These are phyloP conservation scores for Phallus indusiatus DNA, from an alignment of 768 basidiomycete genomes.

Conservation along the genomic window DNA sequence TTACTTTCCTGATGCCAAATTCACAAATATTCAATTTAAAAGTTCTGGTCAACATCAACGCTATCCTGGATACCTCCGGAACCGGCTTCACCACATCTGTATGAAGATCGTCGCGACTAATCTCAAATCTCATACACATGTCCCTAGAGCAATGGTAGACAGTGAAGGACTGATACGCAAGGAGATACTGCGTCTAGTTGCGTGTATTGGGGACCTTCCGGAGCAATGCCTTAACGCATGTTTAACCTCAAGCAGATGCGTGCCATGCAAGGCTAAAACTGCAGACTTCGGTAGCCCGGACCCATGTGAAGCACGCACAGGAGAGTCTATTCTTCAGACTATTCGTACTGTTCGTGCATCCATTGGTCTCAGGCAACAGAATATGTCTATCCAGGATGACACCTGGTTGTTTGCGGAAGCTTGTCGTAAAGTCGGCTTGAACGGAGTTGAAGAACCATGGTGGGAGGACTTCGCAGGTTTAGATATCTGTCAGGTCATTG, in stretches of 20 bases:
- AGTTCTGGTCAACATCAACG: neutral
- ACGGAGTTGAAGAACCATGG: constrained; percentile 9
- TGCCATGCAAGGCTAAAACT: neutral
- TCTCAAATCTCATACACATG: neutral
- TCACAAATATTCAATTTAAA: neutral
- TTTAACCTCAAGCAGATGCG: neutral
- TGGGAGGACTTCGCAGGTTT: constrained; percentile 10
- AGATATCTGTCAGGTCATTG: constrained; percentile 8
- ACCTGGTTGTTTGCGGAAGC: no score
- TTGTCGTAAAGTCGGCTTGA: neutral
- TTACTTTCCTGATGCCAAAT: neutral
- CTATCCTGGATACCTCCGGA: neutral
- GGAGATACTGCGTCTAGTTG: neutral
- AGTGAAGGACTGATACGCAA: neutral
- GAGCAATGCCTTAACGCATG: constrained; percentile 1
- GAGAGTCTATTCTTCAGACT: neutral
- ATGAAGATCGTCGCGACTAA: neutral
- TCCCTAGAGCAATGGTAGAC: neutral
- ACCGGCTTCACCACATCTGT: neutral
- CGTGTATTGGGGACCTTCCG: constrained; percentile 2
- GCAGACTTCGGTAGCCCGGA: neutral
- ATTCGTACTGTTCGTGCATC: neutral
- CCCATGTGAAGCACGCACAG: neutral
- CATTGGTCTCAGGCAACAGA: no score
- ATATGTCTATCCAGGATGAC: no score